Base-by-base conservation (phyloP, 208 protist species). In the Cochliopodium minus region DNA sequence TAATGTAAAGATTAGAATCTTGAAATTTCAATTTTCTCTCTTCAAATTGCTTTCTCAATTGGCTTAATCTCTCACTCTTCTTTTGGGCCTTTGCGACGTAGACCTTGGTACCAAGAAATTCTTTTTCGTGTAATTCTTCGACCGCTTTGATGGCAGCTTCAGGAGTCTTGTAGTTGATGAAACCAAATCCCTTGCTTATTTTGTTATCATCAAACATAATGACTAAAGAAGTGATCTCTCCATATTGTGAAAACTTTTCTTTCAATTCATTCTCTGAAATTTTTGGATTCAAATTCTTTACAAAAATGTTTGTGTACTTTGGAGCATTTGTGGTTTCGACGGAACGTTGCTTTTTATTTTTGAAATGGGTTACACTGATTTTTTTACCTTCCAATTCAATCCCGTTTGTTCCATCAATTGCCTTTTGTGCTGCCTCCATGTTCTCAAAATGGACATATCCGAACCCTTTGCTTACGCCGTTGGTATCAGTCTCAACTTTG, bases 361-460 rank as follows among this genome's bases (percentile, higher is more conserved):
- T 90, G 67, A 90, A 96, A 13, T 82, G 69, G 23, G 69, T 71
- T 47, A 85, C 70, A 57, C 88, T 85, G 40, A 92, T 84, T 39
- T 77, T 79, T 58, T 86, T 84, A 29, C 79, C 85, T 67, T 85
- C 73, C 35, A 96, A 71, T 39, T 81, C 57, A 64, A 82, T 88
- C 59, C 88, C 89, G 78, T 97, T 96, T 76, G 96, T 89, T 66
- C 91, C 87, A 28, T 74, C 75, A 61, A 97, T 95, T 35, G 92
- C 92, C 6, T 75, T 63, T 51, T 87, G 80, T 28, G 94, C 92
- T 9, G 80, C 72, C 48, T 90, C 73, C 70, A 94, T 77, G 6
- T 78, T 85, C 73, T 96, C 95, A 74, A 94, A 98, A 74, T 98
- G 92, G 7, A 97, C 92, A 64, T 96, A 98, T 52, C 93, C 94